Base-by-base conservation (phyloP, 805 yeast species). In the Ogataea pignaliae region DNA sequence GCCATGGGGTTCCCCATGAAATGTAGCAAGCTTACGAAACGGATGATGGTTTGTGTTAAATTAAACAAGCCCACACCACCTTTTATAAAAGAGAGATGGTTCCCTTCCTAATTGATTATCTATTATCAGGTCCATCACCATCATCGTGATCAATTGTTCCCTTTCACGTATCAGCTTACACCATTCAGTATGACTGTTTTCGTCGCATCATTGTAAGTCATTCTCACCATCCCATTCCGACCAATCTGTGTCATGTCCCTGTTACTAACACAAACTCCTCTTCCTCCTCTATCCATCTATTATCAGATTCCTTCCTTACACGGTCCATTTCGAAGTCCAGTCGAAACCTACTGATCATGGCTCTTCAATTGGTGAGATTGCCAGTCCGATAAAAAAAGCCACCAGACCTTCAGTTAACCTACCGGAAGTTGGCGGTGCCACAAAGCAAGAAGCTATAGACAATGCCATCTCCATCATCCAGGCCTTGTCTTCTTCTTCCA, bases 121-220 rank as follows among this genome's bases (percentile, higher is more conserved):
- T 21, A 21, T 21, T 7, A 21, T 5, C 26, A 21, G 26, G n/a
- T n/a, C n/a, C n/a, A n/a, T n/a, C n/a, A 21, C 26, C 26, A 5
- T 21, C 26, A 21, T 21, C n/a, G 7, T 21, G 7, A 21, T 21
- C 26, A 21, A 21, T 21, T 7, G 26, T 21, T 21, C 26, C 26
- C 4, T 7, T 21, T 21, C 26, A 21, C n/a, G n/a, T n/a, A n/a
- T n/a, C n/a, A n/a, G n/a, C n/a, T n/a, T n/a, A n/a, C n/a, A n/a
- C n/a, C n/a, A n/a, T n/a, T n/a, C n/a, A 21, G 34, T 21, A 84
- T 84, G 90, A 79, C 88, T 10, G 69, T 83, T 21, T 77, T 82
- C 36, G 76, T 85, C 26, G 89, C 85, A 13, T 81, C 91, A 13
- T 66, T 85, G 78, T 78, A 72, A 54, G 83, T 77, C 50, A 43